Evolutionary conservation across 1,139 yeast genomes (phyloP).

Genomic region (Scheffersomyces titani): DNA sequence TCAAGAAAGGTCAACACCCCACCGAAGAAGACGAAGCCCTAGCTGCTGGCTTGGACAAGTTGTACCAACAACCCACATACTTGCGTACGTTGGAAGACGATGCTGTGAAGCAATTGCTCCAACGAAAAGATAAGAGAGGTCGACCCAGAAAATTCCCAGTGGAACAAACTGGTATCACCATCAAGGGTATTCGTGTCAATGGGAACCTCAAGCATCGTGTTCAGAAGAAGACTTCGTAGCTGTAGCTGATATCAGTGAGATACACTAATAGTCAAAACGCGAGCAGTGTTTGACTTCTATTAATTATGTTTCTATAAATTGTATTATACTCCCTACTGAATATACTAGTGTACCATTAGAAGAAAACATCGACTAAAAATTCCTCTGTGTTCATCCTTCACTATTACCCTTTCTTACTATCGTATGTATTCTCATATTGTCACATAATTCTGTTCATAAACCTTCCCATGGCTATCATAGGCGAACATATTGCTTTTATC

Average conservation of each 20-base stretch:
- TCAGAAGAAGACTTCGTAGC: conserved; percentile 6
- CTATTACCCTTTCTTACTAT: not conserved
- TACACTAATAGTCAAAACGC: not conserved
- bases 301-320: not conserved
- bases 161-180: conserved; percentile 51
- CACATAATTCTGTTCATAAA: conserved; percentile 45
- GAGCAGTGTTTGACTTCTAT: not conserved
- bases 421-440: not conserved
- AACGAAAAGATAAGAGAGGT: conserved; percentile 48
- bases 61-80: conserved; percentile 31
- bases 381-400: too few species aligned
- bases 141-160: conserved; percentile 55
- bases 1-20: not conserved
- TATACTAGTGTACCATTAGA: not conserved
- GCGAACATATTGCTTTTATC: conserved; percentile 50
- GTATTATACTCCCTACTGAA: not conserved
- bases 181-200: conserved; percentile 46
- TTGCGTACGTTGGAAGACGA: conserved; percentile 35
- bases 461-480: conserved; percentile 49
- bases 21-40: conserved; percentile 2
- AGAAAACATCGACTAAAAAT: not conserved
- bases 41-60: conserved; percentile 16
- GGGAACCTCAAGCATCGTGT: conserved; percentile 32
- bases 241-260: not conserved
- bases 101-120: conserved; percentile 40